Base-by-base conservation (phyloP, 371 early-diverging fungal genomes). In the Amoeboaphelidium protococcarum region DNA sequence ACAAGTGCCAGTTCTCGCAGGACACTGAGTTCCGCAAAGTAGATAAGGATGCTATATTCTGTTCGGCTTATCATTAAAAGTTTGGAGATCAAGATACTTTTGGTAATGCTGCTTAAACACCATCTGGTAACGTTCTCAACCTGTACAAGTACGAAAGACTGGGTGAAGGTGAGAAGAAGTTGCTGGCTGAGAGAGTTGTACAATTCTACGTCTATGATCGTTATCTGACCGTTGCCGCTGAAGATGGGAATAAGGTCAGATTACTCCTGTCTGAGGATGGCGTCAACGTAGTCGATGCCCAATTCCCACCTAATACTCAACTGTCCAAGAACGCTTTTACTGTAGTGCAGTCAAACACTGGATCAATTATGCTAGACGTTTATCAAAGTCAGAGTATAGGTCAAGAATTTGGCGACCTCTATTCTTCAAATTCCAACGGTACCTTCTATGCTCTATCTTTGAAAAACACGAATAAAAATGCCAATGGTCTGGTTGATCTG, bases 341-440 rank as follows among this genome's bases (percentile, higher is more conserved):
- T 0, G 64, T 85, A 42, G 64, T 82, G 19, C 80, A 85, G 47
- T 79, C 82, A 0, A 66, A 74, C 1, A 53, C 69, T 1, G 50
- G 70, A 43, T 63, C 74, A 12, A 56, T 85, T 16, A 52, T 75
- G 22, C 64, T 82, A 21, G 80, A 80, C 54, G 71, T 81, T n/a
- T 20, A 51, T 2, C 52, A 54, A 12, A 61, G 55, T 56, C 57
- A 0, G 47, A 43, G 2, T 55, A 58, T 43, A 41, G 40, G 47
- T 20, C 44, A 40, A 27, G 51, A 67, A 0, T 71, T 59, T 31
- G 89, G 87, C 19, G 65, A 75, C 13, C 60, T 92, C 40, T 84
- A 72, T 62, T 57, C 74, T 31, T 86, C 86, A 23, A 82, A 86
- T 55, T 84, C 86, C 1, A 74, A 83, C 43, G 94, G 94, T 45